Evolutionary conservation across 257 asterid genomes (phyloP).

Genomic region (Nicotiana benthamiana): DNA sequence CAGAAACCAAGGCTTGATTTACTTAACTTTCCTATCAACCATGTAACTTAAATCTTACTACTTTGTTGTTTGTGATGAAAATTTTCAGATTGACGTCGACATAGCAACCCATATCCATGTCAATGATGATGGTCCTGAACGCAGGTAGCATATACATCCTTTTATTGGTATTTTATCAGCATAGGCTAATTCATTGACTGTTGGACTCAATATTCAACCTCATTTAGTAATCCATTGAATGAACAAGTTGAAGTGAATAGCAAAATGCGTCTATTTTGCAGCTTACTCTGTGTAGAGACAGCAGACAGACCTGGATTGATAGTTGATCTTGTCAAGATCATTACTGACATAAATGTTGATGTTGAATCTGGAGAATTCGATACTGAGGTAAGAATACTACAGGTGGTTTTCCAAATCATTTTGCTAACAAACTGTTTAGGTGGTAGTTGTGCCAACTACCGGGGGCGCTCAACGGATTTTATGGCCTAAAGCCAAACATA

Average conservation of each 20-base stretch:
- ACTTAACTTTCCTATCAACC: background rate
- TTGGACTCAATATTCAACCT: background rate
- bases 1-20: background rate
- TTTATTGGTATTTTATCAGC: background rate
- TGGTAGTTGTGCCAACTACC: background rate
- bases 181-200: background rate
- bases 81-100: conserved; percentile 52
- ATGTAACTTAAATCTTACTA: background rate
- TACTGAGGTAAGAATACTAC: conserved; percentile 52
- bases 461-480: too few relatives aligned
- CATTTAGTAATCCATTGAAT: background rate
- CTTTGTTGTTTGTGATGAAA: background rate
- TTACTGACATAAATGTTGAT: conserved; percentile 66
- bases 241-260: background rate
- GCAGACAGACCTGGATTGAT: conserved; percentile 90
- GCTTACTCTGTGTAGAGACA: conserved; percentile 75
- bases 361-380: conserved; percentile 92
- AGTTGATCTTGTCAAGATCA: conserved; percentile 83
- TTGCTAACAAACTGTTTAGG: background rate
- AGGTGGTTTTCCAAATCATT: background rate
- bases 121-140: background rate
- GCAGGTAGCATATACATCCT: background rate
- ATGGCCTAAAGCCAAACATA: too few relatives aligned
- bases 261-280: conserved; percentile 24
- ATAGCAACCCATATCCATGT: background rate